phyloP scores from a whole-genome alignment of 2,329 filamentous ascomycete species.

The Venturia carpophila region DNA sequence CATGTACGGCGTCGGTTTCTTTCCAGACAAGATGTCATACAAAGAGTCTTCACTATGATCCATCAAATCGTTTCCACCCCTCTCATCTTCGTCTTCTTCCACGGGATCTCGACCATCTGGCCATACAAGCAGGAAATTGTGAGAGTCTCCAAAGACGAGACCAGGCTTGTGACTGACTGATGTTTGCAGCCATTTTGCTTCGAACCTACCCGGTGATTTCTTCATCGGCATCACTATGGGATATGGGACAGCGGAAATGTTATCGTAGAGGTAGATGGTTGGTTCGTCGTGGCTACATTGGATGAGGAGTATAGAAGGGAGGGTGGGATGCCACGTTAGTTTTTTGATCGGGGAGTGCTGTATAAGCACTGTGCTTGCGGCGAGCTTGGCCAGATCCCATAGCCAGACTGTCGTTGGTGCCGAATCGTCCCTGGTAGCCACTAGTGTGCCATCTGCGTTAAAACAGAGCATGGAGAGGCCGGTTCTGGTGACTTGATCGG shows the following conservation, averaged over 20 bases:
- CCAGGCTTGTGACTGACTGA: constrained; percentile 28
- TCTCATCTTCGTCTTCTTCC: constrained; percentile 25
- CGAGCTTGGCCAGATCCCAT: constrained; percentile 36
- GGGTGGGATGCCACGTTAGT: constrained; percentile 37
- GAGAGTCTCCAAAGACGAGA: constrained; percentile 31
- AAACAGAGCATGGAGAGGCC: constrained; percentile 33
- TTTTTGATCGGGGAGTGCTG: constrained; percentile 39
- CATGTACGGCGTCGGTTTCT: constrained; percentile 24
- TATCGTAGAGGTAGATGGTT: constrained; percentile 34
- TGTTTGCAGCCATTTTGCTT: constrained; percentile 26
- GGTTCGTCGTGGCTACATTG: constrained; percentile 36
- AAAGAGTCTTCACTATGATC: constrained; percentile 38
- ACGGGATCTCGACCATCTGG: constrained; percentile 35
- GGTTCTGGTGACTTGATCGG: constrained; percentile 28
- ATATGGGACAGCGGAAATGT: constrained; percentile 19
- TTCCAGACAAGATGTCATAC: constrained; percentile 40
- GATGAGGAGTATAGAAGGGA: constrained; percentile 33
- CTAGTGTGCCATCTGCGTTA: constrained; percentile 30
- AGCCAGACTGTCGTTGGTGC: constrained; percentile 41
- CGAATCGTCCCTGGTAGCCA: constrained; percentile 33
- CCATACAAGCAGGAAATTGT: constrained; percentile 34
- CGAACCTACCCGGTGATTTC: constrained; percentile 22
- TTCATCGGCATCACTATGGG: constrained; percentile 22
- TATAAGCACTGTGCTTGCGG: constrained; percentile 35
- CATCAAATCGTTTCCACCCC: constrained; percentile 25